These are phyloP conservation scores for Musa troglodytarum DNA, from an alignment of 176 grass and related monocot genomes.

Conservation along the genomic window DNA sequence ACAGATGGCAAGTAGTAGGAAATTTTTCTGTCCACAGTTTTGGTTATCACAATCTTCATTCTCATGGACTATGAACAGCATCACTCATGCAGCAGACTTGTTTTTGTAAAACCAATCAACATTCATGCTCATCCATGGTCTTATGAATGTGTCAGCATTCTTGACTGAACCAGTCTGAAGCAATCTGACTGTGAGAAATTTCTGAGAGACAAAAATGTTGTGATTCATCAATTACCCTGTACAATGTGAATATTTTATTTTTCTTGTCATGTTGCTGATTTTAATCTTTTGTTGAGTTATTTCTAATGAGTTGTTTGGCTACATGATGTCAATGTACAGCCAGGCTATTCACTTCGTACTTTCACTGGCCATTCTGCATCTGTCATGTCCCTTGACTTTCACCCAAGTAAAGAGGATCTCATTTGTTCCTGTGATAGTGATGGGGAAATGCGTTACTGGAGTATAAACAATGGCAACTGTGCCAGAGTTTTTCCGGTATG, in stretches of 20 bases:
- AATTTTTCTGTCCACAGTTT: too few relatives aligned
- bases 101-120: too few relatives aligned
- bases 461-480: slow-evolving; percentile 29
- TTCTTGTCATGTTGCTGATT: not conserved
- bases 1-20: too few relatives aligned
- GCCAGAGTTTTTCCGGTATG: slow-evolving; percentile 21
- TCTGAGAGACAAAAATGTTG: not conserved
- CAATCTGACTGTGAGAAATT: too few relatives aligned
- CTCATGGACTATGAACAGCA: too few relatives aligned
- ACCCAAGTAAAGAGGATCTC: slow-evolving; percentile 36
- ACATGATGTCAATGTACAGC: slow-evolving; percentile 30
- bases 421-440: slow-evolving; percentile 49
- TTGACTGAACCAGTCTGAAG: too few relatives aligned
- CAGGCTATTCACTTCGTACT: slow-evolving; percentile 25
- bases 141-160: too few relatives aligned
- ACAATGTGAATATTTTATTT: not conserved
- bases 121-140: too few relatives aligned
- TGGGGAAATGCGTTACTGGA: slow-evolving; percentile 42
- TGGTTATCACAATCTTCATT: too few relatives aligned
- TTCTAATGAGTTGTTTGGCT: not conserved
- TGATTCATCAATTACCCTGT: not conserved
- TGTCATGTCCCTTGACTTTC: slow-evolving; percentile 51
- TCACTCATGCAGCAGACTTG: too few relatives aligned
- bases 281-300: not conserved
- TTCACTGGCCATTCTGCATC: slow-evolving; percentile 41